Percentiles rank a stretch among this genome's conserved stretches.
Evolutionary conservation across 23 red algal genomes (phyloP).

Genomic region (Agarophyton chilense): DNA sequence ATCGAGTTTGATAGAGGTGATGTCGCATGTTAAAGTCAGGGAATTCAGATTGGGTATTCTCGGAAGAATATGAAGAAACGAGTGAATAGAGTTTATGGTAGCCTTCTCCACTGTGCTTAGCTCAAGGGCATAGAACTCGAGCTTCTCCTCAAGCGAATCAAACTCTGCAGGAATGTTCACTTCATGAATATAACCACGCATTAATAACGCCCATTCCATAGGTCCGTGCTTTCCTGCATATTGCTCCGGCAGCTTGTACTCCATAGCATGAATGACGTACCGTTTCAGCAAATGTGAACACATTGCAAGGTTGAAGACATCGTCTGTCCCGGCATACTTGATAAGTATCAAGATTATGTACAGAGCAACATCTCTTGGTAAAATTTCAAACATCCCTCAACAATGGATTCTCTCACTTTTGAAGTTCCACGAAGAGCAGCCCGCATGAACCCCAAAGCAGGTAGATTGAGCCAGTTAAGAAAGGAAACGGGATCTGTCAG

Average conservation of each 20-base stretch:
- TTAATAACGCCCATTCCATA: not conserved
- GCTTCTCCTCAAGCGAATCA: not conserved
- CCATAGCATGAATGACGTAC: not conserved
- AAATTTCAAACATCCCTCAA: not conserved
- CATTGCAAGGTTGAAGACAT: not conserved
- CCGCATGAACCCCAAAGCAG: too few relatives aligned
- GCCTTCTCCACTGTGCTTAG: not conserved
- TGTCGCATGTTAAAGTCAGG: conserved; percentile 3
- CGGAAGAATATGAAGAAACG: not conserved
- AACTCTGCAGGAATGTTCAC: not conserved
- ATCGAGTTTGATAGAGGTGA: not conserved
- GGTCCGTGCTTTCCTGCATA: not conserved
- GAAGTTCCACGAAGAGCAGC: too few relatives aligned
- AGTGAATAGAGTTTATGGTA: not conserved
- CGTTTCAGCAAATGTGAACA: not conserved
- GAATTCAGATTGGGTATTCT: not conserved
- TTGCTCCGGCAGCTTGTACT: not conserved
- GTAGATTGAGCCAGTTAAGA: too few relatives aligned
- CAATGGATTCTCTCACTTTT: too few relatives aligned
- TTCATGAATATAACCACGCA: not conserved
- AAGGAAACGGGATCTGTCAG: too few relatives aligned
- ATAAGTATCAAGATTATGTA: not conserved
- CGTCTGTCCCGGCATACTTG: not conserved
- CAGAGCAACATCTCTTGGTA: conserved; percentile 1
- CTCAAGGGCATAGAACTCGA: not conserved